Conservation (phyloP, 2,329 filamentous ascomycete species). For the Anisogramma anomala region DNA sequence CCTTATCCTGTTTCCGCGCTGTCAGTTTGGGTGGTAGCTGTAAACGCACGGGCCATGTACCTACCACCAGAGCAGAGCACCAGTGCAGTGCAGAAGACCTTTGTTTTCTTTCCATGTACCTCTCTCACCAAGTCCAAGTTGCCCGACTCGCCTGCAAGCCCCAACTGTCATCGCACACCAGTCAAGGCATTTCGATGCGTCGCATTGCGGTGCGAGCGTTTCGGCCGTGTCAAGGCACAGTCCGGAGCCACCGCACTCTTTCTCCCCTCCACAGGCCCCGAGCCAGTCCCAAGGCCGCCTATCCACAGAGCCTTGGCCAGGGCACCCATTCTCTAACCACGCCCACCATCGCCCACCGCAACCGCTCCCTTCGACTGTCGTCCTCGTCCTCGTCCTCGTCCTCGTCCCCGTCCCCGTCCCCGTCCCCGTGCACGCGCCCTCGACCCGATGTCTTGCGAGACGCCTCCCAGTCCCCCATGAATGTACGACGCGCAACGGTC, state of each 20-base stretch:
- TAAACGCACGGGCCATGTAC: too few species aligned
- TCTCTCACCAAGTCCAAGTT: too few species aligned
- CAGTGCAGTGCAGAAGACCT: too few species aligned
- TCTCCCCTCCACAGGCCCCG: constrained; percentile 31
- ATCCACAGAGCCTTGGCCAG: constrained; percentile 10
- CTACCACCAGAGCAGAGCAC: too few species aligned
- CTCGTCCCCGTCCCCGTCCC: too few species aligned
- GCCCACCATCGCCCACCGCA: constrained; percentile 14
- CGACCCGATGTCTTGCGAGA: constrained; percentile 28
- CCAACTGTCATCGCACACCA: too few species aligned
- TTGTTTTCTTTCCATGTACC: too few species aligned
- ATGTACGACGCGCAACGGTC: constrained; percentile 55
- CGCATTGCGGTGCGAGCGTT: constrained; percentile 57
- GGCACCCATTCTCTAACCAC: constrained; percentile 10
- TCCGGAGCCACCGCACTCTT: constrained; percentile 34
- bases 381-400: constrained; percentile 13
- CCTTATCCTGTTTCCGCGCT: too few species aligned
- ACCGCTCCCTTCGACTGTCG: constrained; percentile 15
- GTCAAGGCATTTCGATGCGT: constrained; percentile 66
- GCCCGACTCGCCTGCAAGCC: too few species aligned
- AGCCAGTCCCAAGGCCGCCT: constrained; percentile 33
- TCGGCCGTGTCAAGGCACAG: constrained; percentile 54
- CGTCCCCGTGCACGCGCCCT: constrained; percentile 18
- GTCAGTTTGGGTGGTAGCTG: too few species aligned
- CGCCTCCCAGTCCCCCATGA: constrained; percentile 60